A percentile compares a stretch with the other conserved stretches of the same genome.
Evolutionary conservation across 2,329 filamentous ascomycete species (phyloP).

Genomic region (Trichoderma sp.): DNA sequence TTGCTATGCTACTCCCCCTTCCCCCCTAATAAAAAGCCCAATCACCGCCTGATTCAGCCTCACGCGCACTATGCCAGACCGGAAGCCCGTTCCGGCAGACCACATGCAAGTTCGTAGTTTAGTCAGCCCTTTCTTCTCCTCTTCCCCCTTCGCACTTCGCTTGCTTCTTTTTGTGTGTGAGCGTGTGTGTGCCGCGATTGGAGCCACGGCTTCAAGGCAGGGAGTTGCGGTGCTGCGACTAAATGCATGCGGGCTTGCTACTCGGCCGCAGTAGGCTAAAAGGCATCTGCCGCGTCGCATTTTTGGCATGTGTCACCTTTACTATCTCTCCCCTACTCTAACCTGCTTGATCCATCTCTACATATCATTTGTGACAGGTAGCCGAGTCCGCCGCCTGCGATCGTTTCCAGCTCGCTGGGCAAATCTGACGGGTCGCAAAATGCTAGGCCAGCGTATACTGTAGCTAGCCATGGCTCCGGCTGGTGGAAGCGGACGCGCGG

Average conservation of each 20-base stretch:
- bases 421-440: slow-evolving; percentile 11
- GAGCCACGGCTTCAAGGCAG: background rate
- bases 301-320: slow-evolving; percentile 1
- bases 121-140: background rate
- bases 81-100: background rate
- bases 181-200: background rate
- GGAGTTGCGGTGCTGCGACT: background rate
- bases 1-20: background rate
- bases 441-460: background rate
- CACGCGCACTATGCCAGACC: background rate
- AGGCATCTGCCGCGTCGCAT: background rate
- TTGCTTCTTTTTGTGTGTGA: background rate
- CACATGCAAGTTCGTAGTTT: slow-evolving; percentile 3
- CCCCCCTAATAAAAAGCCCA: background rate
- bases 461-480: slow-evolving; percentile 12
- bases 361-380: slow-evolving; percentile 17
- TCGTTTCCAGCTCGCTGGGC: slow-evolving; percentile 19
- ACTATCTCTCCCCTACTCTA: background rate
- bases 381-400: slow-evolving; percentile 12
- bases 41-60: slow-evolving; percentile 19
- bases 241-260: background rate
- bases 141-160: background rate
- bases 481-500: background rate
- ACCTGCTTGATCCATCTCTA: background rate
- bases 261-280: background rate